Evolutionary conservation across 2,329 filamentous ascomycete species (phyloP).

Genomic region (Thielaviopsis euricoi): DNA sequence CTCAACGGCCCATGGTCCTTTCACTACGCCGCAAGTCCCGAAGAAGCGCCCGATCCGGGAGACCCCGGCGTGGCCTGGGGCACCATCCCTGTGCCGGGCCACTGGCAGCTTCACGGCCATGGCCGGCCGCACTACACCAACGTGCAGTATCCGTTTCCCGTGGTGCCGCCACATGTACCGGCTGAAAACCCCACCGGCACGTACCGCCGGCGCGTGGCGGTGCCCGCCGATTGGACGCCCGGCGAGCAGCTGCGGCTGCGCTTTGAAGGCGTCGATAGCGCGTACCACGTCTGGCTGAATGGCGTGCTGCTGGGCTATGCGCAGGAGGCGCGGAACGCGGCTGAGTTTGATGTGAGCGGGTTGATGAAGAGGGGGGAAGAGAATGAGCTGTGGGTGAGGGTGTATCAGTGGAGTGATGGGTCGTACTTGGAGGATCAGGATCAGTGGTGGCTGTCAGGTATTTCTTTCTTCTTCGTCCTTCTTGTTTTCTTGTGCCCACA

Average conservation of each 20-base stretch:
- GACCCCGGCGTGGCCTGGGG: slow-evolving; percentile 19
- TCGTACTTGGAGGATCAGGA: slow-evolving; percentile 58
- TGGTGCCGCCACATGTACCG: slow-evolving; percentile 48
- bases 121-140: slow-evolving; percentile 58
- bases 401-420: slow-evolving; percentile 58
- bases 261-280: slow-evolving; percentile 60
- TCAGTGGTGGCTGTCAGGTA: slow-evolving; percentile 45
- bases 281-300: slow-evolving; percentile 58
- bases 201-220: slow-evolving; percentile 30
- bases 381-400: slow-evolving; percentile 47
- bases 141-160: slow-evolving; percentile 48
- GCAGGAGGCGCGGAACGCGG: slow-evolving; percentile 55
- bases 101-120: slow-evolving; percentile 56
- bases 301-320: slow-evolving; percentile 51
- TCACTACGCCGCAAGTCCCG: slow-evolving; percentile 28
- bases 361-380: slow-evolving; percentile 26
- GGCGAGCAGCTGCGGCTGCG: slow-evolving; percentile 40
- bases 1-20: slow-evolving; percentile 44
- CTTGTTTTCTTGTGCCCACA: too few relatives aligned
- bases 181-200: slow-evolving; percentile 47
- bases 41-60: slow-evolving; percentile 20
- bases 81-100: slow-evolving; percentile 44
- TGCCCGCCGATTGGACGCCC: slow-evolving; percentile 36
- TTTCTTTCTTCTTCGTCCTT: background rate
- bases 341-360: slow-evolving; percentile 53